These are phyloP conservation scores for Ormosia emarginata DNA, from an alignment of 306 rosid genomes.

Conservation along the genomic window DNA sequence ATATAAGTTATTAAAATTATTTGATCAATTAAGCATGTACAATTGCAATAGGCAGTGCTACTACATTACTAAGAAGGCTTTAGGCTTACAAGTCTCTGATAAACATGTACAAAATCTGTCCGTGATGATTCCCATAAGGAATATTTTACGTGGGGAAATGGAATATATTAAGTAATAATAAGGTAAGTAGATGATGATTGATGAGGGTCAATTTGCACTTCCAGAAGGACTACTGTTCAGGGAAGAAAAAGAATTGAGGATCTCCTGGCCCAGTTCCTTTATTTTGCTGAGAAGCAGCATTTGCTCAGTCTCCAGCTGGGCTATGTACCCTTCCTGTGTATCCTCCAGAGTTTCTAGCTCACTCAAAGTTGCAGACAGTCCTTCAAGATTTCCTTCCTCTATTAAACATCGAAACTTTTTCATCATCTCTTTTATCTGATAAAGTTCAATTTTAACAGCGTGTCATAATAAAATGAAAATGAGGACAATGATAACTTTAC, in stretches of 20 bases:
- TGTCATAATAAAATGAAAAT: background rate
- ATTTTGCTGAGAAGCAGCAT: slow-evolving; percentile 63
- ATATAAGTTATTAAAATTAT: too few relatives aligned
- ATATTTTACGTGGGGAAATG: background rate
- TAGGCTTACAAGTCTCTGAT: too few relatives aligned
- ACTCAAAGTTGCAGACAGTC: slow-evolving; percentile 35
- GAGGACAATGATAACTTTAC: background rate
- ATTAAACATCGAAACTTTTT: slow-evolving; percentile 42
- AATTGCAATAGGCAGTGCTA: too few relatives aligned
- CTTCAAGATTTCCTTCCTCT: slow-evolving; percentile 53
- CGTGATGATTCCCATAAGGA: background rate
- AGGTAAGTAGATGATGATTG: background rate
- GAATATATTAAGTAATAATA: background rate
- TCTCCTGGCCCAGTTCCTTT: slow-evolving; percentile 61
- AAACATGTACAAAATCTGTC: slow-evolving; percentile 1
- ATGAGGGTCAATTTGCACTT: slow-evolving; percentile 20
- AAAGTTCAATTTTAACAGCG: background rate
- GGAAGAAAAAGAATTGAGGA: slow-evolving; percentile 37
- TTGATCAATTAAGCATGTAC: slow-evolving; percentile 15
- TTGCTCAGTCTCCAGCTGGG: slow-evolving; percentile 71
- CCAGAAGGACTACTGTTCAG: slow-evolving; percentile 26
- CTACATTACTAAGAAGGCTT: too few relatives aligned
- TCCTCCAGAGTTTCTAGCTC: slow-evolving; percentile 68
- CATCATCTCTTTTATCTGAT: slow-evolving; percentile 57
- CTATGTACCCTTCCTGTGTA: slow-evolving; percentile 53